A percentile compares a stretch with the other conserved stretches of the same genome.
Evolutionary conservation across 2,329 filamentous ascomycete species (phyloP).

Genomic region (Fusarium nanum): DNA sequence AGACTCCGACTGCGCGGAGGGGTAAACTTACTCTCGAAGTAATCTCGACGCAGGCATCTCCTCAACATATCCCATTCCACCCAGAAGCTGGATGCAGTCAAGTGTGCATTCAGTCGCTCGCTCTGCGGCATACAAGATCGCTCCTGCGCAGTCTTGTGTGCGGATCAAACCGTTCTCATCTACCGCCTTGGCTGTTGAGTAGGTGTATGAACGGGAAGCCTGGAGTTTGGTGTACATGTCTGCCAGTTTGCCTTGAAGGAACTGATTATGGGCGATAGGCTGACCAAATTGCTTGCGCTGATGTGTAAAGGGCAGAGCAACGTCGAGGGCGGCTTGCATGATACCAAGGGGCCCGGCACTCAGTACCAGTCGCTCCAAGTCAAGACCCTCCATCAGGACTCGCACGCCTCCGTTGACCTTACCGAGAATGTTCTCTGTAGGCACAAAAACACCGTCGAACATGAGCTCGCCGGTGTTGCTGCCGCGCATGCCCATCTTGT

Average conservation of each 20-base stretch:
- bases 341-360: conserved; percentile 90
- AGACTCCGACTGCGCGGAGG: background rate
- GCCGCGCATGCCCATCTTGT: conserved; percentile 98
- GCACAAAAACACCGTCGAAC: conserved; percentile 92
- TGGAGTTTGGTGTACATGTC: conserved; percentile 98
- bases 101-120: conserved; percentile 86
- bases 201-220: conserved; percentile 87
- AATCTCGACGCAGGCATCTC: conserved; percentile 92
- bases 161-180: conserved; percentile 79
- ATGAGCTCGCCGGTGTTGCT: conserved; percentile 95
- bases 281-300: conserved; percentile 87
- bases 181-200: conserved; percentile 80
- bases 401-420: conserved; percentile 82
- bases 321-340: conserved; percentile 92
- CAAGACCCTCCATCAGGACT: conserved; percentile 95
- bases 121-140: conserved; percentile 93
- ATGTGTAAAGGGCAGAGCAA: conserved; percentile 89
- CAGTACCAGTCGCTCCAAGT: conserved; percentile 92
- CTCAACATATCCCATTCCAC: conserved; percentile 95
- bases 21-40: conserved; percentile 70
- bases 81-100: conserved; percentile 91
- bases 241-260: conserved; percentile 91
- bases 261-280: conserved; percentile 91
- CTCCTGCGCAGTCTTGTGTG: conserved; percentile 94
- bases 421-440: conserved; percentile 83